Evolutionary conservation across 768 basidiomycete species (phyloP).

Genomic region (Tulasnella sp.): DNA sequence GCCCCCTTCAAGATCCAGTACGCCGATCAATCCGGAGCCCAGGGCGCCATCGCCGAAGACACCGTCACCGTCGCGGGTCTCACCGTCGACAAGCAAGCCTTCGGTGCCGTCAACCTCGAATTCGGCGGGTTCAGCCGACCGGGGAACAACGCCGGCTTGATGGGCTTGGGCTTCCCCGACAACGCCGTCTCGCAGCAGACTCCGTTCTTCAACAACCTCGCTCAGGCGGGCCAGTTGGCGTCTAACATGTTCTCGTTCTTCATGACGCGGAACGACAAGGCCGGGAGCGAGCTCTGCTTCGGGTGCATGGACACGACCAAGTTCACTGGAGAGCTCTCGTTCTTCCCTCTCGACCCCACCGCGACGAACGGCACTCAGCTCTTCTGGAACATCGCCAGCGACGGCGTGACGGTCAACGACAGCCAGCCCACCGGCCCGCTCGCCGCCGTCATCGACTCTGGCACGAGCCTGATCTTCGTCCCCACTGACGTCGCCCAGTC

Average conservation of each 20-base stretch:
- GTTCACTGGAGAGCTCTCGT: not conserved
- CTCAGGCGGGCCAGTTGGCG: not conserved
- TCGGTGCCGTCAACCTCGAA: not conserved
- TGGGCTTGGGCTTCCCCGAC: not conserved
- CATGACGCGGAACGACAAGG: not conserved
- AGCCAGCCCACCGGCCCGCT: not conserved
- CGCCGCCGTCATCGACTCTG: conserved; percentile 25
- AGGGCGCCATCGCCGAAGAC: not conserved
- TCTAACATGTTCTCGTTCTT: conserved; percentile 4
- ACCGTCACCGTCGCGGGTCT: not conserved
- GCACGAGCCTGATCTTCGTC: conserved; percentile 13
- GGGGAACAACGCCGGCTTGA: not conserved
- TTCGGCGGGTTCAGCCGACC: not conserved
- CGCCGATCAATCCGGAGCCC: not conserved
- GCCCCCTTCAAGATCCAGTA: not conserved
- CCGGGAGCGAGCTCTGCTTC: not conserved
- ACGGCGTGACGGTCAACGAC: not conserved
- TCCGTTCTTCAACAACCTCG: not conserved
- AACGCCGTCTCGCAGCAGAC: not conserved
- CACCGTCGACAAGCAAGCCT: not conserved
- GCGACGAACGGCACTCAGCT: not conserved
- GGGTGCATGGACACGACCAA: conserved; percentile 3
- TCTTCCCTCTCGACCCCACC: not conserved
- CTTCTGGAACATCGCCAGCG: not conserved
- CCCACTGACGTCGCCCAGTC: not conserved